Base-by-base conservation (phyloP, 495 filamentous ascomycete genomes). In the Chaetomium tenue region DNA sequence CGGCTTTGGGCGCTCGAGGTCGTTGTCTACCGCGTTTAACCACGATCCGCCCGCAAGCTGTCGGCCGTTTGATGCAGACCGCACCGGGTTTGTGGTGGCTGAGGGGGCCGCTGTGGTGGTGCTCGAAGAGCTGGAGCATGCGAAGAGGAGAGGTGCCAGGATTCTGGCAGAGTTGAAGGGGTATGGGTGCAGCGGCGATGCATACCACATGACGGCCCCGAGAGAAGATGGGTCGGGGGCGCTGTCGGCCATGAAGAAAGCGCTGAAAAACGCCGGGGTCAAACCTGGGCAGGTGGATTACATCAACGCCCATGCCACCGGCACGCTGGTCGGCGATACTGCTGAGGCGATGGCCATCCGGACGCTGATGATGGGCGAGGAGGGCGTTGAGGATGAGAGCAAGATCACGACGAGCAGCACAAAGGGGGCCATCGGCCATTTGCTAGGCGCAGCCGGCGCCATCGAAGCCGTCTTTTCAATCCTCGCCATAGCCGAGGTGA, bases 241-340 rank as follows among this genome's bases (percentile, higher is more conserved):
- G 0, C 83, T 83, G 16, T 77, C 90, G 56, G 89, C 92, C 7
- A 98, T 98, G 94, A 89, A 85, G 69, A 85, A 86, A 66, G 91
- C 93, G 5, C 75, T 98, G 63, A 85, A 82, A 66, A 84, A 92
- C 73, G 92, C 92, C 2, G 76, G 79, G 6, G 64, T 95, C 2
- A 78, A 77, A 64, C 93, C 94, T 8, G 71, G 68, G 1, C 77
- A 84, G 37, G 89, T 98, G 0, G 92, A 93, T 71, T 98, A 98
- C 74, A 83, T 98, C 70, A 98, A 98, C 72, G 94, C 94, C 2
- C 94, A 98, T 75, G 94, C 92, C 5, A 98, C 94, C 0, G 90
- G 88, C 9, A 98, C 94, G 0, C 67, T 79, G 12, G 81, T 97
- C 5, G 94, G 94, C 0, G 94, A 98, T 77, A 83, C 84, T 2